A percentile compares a stretch with the other conserved stretches of the same genome.
Evolutionary conservation across 495 filamentous ascomycete genomes (phyloP).

Genomic region (Parmelia sp.): DNA sequence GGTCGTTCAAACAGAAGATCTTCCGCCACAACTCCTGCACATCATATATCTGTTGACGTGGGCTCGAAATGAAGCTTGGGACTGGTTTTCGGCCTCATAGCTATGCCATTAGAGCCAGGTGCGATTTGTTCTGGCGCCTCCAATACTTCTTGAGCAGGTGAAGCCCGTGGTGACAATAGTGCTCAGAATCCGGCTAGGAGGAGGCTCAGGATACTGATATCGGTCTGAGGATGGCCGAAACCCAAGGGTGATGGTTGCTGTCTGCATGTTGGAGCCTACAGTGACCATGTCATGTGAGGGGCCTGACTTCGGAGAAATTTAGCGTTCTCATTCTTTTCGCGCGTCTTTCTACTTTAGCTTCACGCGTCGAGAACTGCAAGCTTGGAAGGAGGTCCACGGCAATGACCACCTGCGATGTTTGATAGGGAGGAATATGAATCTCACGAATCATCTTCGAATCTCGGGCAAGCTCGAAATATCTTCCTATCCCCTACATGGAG

Average conservation of each 20-base stretch:
- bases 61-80: not conserved
- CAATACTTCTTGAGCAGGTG: not conserved
- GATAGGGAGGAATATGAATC: not conserved
- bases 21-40: not conserved
- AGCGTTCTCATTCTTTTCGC: not conserved
- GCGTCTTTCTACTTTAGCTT: not conserved
- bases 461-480: not conserved
- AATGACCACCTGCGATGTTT: slow-evolving; percentile 9
- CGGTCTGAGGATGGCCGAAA: not conserved
- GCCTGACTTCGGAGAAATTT: not conserved
- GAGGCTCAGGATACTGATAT: not conserved
- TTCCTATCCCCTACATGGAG: not conserved
- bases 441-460: not conserved
- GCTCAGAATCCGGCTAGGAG: not conserved
- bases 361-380: slow-evolving; percentile 11
- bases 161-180: not conserved
- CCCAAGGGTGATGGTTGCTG: not conserved
- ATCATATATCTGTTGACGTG: not conserved
- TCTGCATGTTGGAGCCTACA: not conserved
- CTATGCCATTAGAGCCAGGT: not conserved
- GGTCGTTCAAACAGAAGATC: too few species aligned
- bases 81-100: not conserved
- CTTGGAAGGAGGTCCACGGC: not conserved
- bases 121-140: not conserved
- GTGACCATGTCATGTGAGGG: too few species aligned